Evolutionary conservation across 257 asterid genomes (phyloP).

Genomic region (Fraxinus excelsior): DNA sequence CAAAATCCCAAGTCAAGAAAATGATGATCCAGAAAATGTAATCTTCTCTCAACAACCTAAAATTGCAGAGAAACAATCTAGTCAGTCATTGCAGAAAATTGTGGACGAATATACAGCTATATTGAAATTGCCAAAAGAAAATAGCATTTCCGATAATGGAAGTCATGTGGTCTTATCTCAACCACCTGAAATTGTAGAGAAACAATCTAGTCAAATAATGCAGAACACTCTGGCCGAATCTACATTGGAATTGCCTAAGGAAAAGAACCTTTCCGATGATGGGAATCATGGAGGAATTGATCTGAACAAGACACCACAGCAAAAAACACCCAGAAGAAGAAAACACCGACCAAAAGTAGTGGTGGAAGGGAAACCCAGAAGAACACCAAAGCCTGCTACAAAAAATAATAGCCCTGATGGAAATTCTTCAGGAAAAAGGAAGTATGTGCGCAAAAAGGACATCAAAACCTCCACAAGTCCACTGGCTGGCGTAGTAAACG

Average conservation of each 20-base stretch:
- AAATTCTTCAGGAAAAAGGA: slow-evolving; percentile 54
- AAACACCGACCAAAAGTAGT: slow-evolving; percentile 93
- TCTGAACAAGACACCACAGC: slow-evolving; percentile 71
- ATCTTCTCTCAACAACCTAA: slow-evolving; percentile 28
- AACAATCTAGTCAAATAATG: slow-evolving; percentile 29
- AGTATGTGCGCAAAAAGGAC: slow-evolving; percentile 56
- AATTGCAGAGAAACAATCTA: slow-evolving; percentile 30
- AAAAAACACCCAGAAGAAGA: slow-evolving; percentile 65
- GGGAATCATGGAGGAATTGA: slow-evolving; percentile 50
- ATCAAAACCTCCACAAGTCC: slow-evolving; percentile 33
- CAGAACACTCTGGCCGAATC: slow-evolving; percentile 29
- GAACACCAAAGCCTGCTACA: slow-evolving; percentile 51
- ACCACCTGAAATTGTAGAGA: slow-evolving; percentile 32
- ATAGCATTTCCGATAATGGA: slow-evolving; percentile 28
- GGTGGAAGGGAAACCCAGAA: slow-evolving; percentile 71
- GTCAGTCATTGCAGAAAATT: slow-evolving; percentile 29
- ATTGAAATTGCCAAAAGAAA: slow-evolving; percentile 27
- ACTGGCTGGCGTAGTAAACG: slow-evolving; percentile 32
- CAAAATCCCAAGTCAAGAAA: slow-evolving; percentile 38
- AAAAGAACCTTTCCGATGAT: slow-evolving; percentile 30
- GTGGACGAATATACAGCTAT: slow-evolving; percentile 30
- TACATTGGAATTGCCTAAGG: slow-evolving; percentile 22
- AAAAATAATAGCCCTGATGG: slow-evolving; percentile 35
- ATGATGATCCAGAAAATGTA: slow-evolving; percentile 32
- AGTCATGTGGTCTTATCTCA: slow-evolving; percentile 28